These are phyloP conservation scores for Thymus quinquecostatus DNA, from an alignment of 257 asterid genomes.

Conservation along the genomic window DNA sequence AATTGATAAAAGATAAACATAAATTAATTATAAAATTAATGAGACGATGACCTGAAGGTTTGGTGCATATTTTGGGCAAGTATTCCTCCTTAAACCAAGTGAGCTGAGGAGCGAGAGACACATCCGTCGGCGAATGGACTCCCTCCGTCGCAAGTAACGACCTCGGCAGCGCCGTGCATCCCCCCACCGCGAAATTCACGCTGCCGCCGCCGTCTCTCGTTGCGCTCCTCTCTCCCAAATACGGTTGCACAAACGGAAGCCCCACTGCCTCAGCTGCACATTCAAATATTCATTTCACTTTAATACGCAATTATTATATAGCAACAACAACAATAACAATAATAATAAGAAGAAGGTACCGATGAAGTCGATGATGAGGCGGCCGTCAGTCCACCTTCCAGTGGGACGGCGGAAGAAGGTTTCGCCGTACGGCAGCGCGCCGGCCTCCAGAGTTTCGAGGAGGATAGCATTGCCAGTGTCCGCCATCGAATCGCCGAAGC, in stretches of 20 bases:
- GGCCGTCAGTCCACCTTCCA: constrained; percentile 47
- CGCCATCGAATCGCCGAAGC: constrained; percentile 40
- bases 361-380: constrained; percentile 43
- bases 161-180: constrained; percentile 34
- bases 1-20: no score
- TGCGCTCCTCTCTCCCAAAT: neutral
- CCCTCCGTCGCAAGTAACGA: no score
- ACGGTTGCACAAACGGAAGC: constrained; percentile 45
- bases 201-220: neutral
- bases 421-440: constrained; percentile 34
- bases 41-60: no score
- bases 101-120: no score
- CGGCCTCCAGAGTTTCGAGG: no score
- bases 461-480: constrained; percentile 36
- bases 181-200: constrained; percentile 50
- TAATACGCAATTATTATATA: no score
- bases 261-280: constrained; percentile 40
- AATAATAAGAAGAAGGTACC: constrained; percentile 4
- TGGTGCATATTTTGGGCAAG: no score
- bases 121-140: no score
- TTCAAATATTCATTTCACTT: no score
- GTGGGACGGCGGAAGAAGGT: constrained; percentile 42
- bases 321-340: no score
- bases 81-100: no score
- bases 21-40: no score